Percentiles rank a stretch among this genome's conserved stretches.
phyloP scores from a whole-genome alignment of 2,329 filamentous ascomycete species.

The Colletotrichum echinochloae region DNA sequence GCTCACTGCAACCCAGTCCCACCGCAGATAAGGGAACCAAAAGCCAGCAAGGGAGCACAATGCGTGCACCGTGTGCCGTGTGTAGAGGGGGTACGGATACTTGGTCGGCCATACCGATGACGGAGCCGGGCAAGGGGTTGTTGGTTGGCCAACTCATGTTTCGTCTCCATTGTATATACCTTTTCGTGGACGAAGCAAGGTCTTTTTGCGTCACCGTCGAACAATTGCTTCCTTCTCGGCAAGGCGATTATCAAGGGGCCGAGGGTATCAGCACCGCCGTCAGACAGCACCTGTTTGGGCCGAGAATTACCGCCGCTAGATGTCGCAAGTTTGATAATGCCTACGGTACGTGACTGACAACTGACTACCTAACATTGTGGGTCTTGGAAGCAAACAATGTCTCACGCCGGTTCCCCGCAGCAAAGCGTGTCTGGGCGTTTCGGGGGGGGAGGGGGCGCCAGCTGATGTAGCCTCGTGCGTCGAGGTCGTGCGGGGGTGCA shows the following conservation, averaged over 20 bases:
- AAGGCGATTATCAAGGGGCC: not conserved
- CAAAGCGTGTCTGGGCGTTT: constrained; percentile 31
- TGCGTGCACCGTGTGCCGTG: not conserved
- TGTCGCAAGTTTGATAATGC: not conserved
- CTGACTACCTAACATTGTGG: no score
- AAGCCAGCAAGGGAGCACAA: constrained; percentile 8
- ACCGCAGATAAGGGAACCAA: constrained; percentile 22
- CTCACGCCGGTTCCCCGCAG: constrained; percentile 24
- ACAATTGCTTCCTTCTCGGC: no score
- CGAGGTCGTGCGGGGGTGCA: constrained; percentile 37
- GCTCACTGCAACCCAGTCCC: constrained; percentile 28
- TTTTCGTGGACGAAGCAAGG: no score
- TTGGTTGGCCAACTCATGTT: no score
- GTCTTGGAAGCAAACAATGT: not conserved
- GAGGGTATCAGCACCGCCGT: not conserved
- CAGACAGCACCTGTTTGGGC: not conserved
- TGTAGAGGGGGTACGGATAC: no score
- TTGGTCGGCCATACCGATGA: not conserved
- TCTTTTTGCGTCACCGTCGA: no score
- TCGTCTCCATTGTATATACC: no score
- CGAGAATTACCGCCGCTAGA: constrained; percentile 17
- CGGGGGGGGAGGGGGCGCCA: not conserved
- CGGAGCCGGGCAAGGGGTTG: no score
- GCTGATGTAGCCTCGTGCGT: constrained; percentile 5
- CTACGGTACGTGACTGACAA: no score